Conservation (phyloP, 306 rosid species). For the Prunus fruticosa region DNA sequence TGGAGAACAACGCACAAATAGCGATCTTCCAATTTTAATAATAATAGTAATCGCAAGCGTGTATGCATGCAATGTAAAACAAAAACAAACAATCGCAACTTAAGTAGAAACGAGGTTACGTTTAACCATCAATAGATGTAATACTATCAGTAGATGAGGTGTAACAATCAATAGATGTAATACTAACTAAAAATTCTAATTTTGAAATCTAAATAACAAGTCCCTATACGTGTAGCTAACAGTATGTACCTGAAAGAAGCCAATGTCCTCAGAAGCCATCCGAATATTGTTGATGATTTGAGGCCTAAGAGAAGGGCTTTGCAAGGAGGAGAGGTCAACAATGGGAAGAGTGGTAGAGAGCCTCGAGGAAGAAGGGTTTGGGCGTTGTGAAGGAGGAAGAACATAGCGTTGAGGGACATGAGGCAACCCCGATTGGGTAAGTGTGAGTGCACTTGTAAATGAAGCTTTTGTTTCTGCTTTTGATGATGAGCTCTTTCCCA, state of each 20-base stretch:
- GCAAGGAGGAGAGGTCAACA: slow-evolving; percentile 39
- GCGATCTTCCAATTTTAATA: too few relatives aligned
- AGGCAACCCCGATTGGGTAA: slow-evolving; percentile 20
- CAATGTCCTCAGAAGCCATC: slow-evolving; percentile 32
- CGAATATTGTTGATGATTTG: slow-evolving; percentile 28
- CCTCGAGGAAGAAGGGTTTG: slow-evolving; percentile 12
- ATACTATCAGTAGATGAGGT: too few relatives aligned
- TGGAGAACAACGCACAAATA: too few relatives aligned
- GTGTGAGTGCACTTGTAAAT: slow-evolving; percentile 34
- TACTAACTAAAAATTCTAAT: too few relatives aligned
- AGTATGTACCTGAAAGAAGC: slow-evolving; percentile 43
- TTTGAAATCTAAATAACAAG: not conserved
- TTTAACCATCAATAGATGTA: not conserved
- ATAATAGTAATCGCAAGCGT: too few relatives aligned
- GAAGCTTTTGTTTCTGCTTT: not conserved
- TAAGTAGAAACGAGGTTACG: too few relatives aligned
- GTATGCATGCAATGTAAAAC: too few relatives aligned
- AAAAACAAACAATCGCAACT: too few relatives aligned
- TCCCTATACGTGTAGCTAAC: too few relatives aligned
- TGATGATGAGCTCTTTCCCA: not conserved
- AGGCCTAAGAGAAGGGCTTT: slow-evolving; percentile 24
- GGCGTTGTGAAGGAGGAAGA: slow-evolving; percentile 48
- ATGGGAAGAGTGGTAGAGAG: slow-evolving; percentile 32
- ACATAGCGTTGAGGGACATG: slow-evolving; percentile 50
- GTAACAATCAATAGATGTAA: not conserved